phyloP scores from a whole-genome alignment of 2,329 filamentous ascomycete genomes.

The Ustulina deusta region DNA sequence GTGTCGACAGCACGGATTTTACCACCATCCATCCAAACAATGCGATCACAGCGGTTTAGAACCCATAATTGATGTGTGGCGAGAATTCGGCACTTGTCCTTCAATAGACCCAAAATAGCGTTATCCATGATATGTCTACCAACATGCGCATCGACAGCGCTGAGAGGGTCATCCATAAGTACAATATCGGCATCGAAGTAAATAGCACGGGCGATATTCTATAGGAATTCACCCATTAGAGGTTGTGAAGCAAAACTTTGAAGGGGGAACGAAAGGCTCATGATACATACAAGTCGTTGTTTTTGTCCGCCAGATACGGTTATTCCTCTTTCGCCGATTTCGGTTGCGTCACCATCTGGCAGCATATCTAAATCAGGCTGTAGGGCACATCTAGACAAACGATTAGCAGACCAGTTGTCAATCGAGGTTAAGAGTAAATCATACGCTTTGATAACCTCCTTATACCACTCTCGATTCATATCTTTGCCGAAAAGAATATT shows the following conservation, averaged over 20 bases:
- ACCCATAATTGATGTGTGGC: constrained; percentile 97
- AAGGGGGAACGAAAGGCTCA: background rate
- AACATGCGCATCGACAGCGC: constrained; percentile 77
- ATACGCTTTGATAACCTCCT: constrained; percentile 81
- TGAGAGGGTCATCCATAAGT: constrained; percentile 76
- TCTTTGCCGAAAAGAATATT: constrained; percentile 93
- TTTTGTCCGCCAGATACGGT: constrained; percentile 97
- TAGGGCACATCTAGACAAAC: constrained; percentile 75
- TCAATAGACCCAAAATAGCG: constrained; percentile 88
- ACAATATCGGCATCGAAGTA: constrained; percentile 77
- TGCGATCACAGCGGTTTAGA: constrained; percentile 87
- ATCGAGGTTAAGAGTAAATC: constrained; percentile 45
- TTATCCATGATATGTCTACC: constrained; percentile 88
- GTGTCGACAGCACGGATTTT: constrained; percentile 87
- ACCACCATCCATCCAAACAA: constrained; percentile 92
- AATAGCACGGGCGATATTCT: constrained; percentile 86
- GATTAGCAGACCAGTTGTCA: constrained; percentile 35
- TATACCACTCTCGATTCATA: constrained; percentile 81
- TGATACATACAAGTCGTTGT: constrained; percentile 71
- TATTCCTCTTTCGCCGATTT: constrained; percentile 95
- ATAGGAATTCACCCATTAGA: constrained; percentile 9
- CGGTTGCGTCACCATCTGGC: constrained; percentile 87
- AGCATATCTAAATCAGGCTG: constrained; percentile 90
- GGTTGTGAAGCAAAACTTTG: background rate
- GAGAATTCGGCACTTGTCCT: constrained; percentile 88